A percentile compares a stretch with the other conserved stretches of the same genome.
Evolutionary conservation across 306 rosid species (phyloP).

Genomic region (Quercus cerris): DNA sequence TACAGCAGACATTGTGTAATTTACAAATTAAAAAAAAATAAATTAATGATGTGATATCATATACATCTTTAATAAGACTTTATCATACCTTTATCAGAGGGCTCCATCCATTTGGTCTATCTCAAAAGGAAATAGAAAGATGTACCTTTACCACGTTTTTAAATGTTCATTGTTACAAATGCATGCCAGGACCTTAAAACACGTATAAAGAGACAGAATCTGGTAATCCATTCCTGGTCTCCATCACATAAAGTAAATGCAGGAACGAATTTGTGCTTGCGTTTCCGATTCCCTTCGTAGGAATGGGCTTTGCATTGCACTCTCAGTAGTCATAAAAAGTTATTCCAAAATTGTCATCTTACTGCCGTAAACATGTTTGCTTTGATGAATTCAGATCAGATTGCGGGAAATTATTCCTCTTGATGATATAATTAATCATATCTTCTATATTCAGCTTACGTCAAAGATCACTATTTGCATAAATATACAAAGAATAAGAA

Average conservation of each 20-base stretch:
- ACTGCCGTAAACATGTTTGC: neutral
- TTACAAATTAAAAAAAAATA: too few species aligned
- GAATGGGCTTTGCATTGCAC: neutral
- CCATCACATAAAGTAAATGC: neutral
- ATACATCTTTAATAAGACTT: too few species aligned
- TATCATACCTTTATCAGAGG: too few species aligned
- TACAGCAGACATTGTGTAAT: too few species aligned
- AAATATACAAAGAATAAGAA: too few species aligned
- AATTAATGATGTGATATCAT: too few species aligned
- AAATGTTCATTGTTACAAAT: neutral
- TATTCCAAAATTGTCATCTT: neutral
- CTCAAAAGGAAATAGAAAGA: too few species aligned
- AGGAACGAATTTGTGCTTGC: neutral
- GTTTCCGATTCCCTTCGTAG: neutral
- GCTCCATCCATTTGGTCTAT: too few species aligned
- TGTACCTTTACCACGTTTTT: too few species aligned
- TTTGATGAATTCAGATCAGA: neutral
- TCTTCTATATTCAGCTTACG: too few species aligned
- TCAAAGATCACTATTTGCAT: too few species aligned
- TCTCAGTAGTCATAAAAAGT: neutral
- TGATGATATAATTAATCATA: neutral
- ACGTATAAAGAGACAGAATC: neutral
- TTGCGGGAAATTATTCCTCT: neutral
- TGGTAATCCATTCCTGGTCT: neutral
- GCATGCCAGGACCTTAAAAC: neutral